Conservation (phyloP, 345 rosid genomes). For the Sapria himalayana region DNA sequence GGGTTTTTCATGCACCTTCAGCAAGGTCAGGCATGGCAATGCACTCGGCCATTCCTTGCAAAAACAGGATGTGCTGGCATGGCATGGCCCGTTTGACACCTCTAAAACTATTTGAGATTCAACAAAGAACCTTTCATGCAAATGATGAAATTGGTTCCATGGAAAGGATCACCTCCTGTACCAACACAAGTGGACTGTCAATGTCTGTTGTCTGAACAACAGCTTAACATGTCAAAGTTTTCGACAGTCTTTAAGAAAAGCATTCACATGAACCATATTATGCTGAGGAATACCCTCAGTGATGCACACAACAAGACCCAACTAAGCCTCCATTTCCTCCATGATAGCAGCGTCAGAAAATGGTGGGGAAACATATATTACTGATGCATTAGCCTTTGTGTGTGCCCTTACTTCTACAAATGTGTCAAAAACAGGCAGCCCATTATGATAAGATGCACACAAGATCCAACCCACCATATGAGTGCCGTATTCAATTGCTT, state of each 20-base stretch:
- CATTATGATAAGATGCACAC: neutral
- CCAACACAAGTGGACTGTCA: neutral
- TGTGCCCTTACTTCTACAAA: neutral
- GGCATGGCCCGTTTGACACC: no score
- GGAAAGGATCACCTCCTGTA: neutral
- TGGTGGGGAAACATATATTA: conserved; percentile 1
- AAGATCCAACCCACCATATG: neutral
- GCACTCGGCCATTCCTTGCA: no score
- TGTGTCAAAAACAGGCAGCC: conserved; percentile 1
- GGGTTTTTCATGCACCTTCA: no score
- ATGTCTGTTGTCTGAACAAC: neutral
- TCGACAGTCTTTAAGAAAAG: neutral
- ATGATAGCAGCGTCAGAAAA: neutral
- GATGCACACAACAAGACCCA: conserved; percentile 1
- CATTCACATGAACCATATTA: neutral
- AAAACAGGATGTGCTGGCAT: no score
- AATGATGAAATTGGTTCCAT: no score
- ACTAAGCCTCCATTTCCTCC: conserved; percentile 2
- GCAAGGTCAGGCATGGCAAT: no score
- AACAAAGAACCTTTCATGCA: no score
- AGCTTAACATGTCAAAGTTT: neutral
- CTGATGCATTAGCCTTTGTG: conserved; percentile 2
- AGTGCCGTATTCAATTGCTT: conserved; percentile 3
- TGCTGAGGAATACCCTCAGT: conserved; percentile 3
- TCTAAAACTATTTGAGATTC: no score